These are phyloP conservation scores for Isatis tinctoria DNA, from an alignment of 345 rosid species.

Conservation along the genomic window DNA sequence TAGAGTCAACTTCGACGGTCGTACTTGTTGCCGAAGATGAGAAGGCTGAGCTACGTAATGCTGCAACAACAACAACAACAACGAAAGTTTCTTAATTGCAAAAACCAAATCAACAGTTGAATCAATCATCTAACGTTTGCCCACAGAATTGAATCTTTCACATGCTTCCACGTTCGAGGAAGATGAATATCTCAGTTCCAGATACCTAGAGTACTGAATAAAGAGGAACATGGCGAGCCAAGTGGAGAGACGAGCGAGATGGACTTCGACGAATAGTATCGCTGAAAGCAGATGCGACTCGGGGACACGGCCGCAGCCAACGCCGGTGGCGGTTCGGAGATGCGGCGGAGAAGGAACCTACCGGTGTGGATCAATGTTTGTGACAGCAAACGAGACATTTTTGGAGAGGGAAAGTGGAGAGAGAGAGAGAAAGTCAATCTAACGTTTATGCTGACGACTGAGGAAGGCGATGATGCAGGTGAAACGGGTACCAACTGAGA, in stretches of 20 bases:
- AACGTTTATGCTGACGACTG: not conserved
- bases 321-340: not conserved
- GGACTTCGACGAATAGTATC: slow-evolving; percentile 17
- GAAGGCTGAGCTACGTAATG: slow-evolving; percentile 31
- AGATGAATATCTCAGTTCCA: not conserved
- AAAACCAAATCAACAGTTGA: not conserved
- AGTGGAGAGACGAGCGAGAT: slow-evolving; percentile 1
- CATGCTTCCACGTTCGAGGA: not conserved
- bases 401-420: not conserved
- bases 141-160: not conserved
- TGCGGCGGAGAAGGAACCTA: slow-evolving; percentile 16
- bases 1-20: slow-evolving; percentile 51
- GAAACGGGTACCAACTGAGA: slow-evolving; percentile 11
- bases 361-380: slow-evolving; percentile 7
- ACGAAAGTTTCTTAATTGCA: not conserved
- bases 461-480: slow-evolving; percentile 9
- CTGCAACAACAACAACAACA: slow-evolving; percentile 30
- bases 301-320: not conserved
- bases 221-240: not conserved
- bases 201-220: slow-evolving; percentile 3
- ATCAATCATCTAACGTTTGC: not conserved
- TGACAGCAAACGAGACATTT: slow-evolving; percentile 12
- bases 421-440: not conserved
- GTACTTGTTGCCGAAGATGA: slow-evolving; percentile 31
- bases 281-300: slow-evolving; percentile 20